A percentile compares a stretch with the other conserved stretches of the same genome.
Conservation (phyloP, 306 rosid genomes). For the Sicyos baderoa region DNA sequence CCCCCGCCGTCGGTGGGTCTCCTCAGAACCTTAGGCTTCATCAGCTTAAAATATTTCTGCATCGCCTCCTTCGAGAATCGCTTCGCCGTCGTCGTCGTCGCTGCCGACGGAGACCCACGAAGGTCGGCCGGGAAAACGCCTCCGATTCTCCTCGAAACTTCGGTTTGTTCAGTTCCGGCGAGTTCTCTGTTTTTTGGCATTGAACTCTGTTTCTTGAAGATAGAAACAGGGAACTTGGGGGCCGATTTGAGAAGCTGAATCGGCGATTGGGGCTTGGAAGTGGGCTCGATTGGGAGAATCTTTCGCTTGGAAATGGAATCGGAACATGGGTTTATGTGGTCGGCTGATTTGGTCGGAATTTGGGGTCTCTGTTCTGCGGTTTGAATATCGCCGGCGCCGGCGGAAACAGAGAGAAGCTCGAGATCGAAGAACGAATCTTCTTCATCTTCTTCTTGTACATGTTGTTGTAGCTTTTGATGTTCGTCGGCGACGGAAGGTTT, state of each 20-base stretch:
- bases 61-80: constrained; percentile 54
- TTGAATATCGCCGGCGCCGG: constrained; percentile 19
- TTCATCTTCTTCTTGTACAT: too few species aligned
- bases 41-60: constrained; percentile 52
- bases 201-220: constrained; percentile 43
- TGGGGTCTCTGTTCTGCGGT: neutral
- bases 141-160: constrained; percentile 30
- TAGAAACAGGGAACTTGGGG: constrained; percentile 54
- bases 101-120: neutral
- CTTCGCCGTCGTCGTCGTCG: constrained; percentile 30
- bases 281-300: constrained; percentile 64
- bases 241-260: constrained; percentile 79
- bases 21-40: constrained; percentile 61
- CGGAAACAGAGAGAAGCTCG: constrained; percentile 36
- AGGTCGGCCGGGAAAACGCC: constrained; percentile 36
- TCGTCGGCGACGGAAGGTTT: constrained; percentile 18
- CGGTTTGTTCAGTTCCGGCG: neutral
- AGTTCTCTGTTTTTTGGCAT: constrained; percentile 15
- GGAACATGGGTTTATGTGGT: constrained; percentile 4
- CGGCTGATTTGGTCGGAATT: neutral
- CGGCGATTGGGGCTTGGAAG: constrained; percentile 72
- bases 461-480: too few species aligned
- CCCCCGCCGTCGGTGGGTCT: constrained; percentile 29
- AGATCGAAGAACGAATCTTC: constrained; percentile 77
- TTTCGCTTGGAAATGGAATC: constrained; percentile 69